These are phyloP conservation scores for Peziza echinospora DNA, from an alignment of 495 filamentous ascomycete species.

Conservation along the genomic window DNA sequence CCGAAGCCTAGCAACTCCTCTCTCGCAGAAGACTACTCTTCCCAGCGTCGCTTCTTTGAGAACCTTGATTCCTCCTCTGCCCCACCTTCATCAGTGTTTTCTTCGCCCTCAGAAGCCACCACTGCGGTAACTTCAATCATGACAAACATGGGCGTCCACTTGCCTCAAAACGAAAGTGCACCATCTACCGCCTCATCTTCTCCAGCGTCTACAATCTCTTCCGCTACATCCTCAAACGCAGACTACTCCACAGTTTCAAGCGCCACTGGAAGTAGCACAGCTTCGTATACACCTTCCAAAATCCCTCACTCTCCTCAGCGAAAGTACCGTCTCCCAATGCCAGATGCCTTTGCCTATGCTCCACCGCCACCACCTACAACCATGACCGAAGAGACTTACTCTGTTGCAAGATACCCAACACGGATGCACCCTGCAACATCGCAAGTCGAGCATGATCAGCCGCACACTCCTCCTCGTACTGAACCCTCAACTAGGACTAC, in stretches of 20 bases:
- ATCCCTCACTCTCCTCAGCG: too few species aligned
- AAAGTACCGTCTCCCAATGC: too few species aligned
- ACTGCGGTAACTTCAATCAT: too few species aligned
- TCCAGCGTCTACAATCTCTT: too few species aligned
- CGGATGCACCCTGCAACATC: too few species aligned
- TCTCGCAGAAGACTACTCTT: too few species aligned
- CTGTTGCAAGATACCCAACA: too few species aligned
- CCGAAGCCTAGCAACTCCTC: too few species aligned
- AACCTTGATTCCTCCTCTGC: background rate
- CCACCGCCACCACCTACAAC: background rate
- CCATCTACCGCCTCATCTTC: background rate
- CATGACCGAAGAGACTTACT: too few species aligned
- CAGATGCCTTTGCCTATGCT: background rate
- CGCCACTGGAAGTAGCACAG: background rate
- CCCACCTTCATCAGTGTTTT: background rate
- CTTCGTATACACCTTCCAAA: background rate
- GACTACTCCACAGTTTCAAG: too few species aligned
- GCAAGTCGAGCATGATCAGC: too few species aligned
- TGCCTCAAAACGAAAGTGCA: background rate
- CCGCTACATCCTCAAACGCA: background rate
- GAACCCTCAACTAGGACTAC: background rate
- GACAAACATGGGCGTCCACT: too few species aligned
- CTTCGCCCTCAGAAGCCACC: background rate
- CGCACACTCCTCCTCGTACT: background rate
- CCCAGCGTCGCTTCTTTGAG: background rate